Conservation (phyloP, 2,329 filamentous ascomycete genomes). For the Diaporthe citrichinensis region DNA sequence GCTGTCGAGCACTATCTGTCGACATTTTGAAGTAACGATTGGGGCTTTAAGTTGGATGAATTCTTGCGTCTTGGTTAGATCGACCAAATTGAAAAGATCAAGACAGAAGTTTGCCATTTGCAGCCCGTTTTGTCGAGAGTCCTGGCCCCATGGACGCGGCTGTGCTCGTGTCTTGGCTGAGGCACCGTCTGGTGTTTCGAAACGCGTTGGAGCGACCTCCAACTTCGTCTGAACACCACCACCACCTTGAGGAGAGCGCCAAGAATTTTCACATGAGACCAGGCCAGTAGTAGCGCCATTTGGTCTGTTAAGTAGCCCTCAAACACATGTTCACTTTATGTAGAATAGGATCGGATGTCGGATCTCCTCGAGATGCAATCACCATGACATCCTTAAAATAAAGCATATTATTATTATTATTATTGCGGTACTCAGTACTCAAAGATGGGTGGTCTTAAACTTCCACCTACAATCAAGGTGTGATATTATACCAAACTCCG, state of each 20-base stretch:
- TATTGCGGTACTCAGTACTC: too few relatives aligned
- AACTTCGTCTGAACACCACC: constrained; percentile 27
- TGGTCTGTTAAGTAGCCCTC: background rate
- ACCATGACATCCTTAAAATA: background rate
- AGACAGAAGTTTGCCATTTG: background rate
- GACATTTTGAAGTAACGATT: constrained; percentile 1
- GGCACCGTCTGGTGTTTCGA: constrained; percentile 36
- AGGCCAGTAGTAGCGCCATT: background rate
- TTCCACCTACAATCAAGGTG: background rate
- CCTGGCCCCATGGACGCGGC: background rate
- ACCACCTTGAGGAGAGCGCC: constrained; percentile 15
- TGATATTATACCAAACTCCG: background rate
- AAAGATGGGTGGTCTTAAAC: background rate
- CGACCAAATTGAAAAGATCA: background rate
- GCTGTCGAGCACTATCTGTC: constrained; percentile 30
- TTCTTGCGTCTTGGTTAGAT: background rate
- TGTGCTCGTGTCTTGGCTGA: constrained; percentile 31
- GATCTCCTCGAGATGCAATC: too few relatives aligned
- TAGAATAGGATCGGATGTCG: background rate
- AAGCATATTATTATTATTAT: background rate
- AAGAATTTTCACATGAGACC: constrained; percentile 12
- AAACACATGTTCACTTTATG: background rate
- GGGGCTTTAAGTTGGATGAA: background rate
- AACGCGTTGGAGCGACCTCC: constrained; percentile 16
- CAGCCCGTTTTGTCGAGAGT: background rate